Base-by-base conservation (phyloP, 225 moss, liverwort and hornwort species). In the Marchantia paleacea region DNA sequence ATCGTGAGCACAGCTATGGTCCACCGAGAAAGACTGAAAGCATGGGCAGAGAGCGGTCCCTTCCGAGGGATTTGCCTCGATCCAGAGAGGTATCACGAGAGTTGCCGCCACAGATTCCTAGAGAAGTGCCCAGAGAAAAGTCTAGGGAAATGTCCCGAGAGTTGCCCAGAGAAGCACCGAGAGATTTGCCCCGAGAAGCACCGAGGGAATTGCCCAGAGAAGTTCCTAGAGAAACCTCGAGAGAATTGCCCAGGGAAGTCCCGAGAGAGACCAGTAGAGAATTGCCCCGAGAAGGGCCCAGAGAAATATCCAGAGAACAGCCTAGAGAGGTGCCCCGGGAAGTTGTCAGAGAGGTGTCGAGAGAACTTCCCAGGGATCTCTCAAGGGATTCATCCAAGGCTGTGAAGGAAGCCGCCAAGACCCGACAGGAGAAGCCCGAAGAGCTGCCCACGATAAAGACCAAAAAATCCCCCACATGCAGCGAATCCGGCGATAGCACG, bases 391-490 rank as follows among this genome's bases (percentile, higher is more conserved):
- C 68, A 66, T 58, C 76, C 20, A 79, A 77, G 50, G 49, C 75
- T 10, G n/a, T 48, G 9, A 80, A 80, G 18, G 76, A 82, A 51
- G 55, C 48, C 53, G 55, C 69, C 16, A 75, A 60, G 69, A 76
- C 63, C 7, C 83, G 85, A 54, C 85, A 83, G 13, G 82, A 83
- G 62, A 83, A 78, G 70, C 80, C 85, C 28, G 82, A 84, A 10
- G 84, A 79, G 72, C 78, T 88, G 28, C 85, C 81, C 49, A 64
- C 66, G 10, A 79, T 85, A 55, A 85, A 85, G 63, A 85, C 87
- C 9, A 88, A 81, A 61, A 82, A 81, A 31, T 75, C 80, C 47
- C 62, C 80, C 10, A 24, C 69, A 6, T 55, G 49, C 31, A 77
- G 76, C n/a, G 87, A 88, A 48, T 9, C 67, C 7, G 66, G 75